Base-by-base conservation (phyloP, 2,329 filamentous ascomycete species). In the Botrytis byssoidea region DNA sequence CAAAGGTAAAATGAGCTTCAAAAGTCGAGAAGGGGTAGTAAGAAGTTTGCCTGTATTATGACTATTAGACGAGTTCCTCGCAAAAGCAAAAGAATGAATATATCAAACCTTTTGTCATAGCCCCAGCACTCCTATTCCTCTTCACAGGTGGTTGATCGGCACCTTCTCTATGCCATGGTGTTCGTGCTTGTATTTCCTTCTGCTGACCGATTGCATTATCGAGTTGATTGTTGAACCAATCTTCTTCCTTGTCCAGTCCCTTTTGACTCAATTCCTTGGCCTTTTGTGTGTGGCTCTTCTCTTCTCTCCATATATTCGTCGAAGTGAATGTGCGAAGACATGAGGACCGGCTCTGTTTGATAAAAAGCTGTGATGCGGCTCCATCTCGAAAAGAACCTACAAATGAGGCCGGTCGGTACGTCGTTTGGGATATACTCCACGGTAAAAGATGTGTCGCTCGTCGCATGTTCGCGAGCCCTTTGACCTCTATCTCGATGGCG, bases 101-200 rank as follows among this genome's bases (percentile, higher is more conserved):
- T 42, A 42, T 16, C 40, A 42, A 42, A 89, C 89, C 90, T 81
- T 91, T 91, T 3, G 88, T 90, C 89, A 92, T 91, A 20, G 86
- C 85, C 75, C 87, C 83, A 81, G 88, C 76, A 65, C 74, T 85
- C 81, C 72, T 85, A 80, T 73, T 70, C 51, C 79, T 77, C 73
- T 84, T 83, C 6, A 89, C 88, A 9, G 89, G 89, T n/a, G 77
- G 88, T 74, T 83, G 78, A 75, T 89, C 87, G 60, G 87, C 87
- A 5, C 89, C 88, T 76, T 91, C 86, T 25, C 90, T 85, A 76
- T 90, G 89, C 91, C 91, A 92, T 77, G 91, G 91, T 48, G 89
- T 86, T 68, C 88, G 84, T 67, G 88, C 83, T 75, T 91, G 90
- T 74, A 87, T 86, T 67, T 86, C 83, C 78, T 88, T 88, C 65